Evolutionary conservation across 495 filamentous ascomycete genomes (phyloP).

Genomic region (Durotheca rogersii): DNA sequence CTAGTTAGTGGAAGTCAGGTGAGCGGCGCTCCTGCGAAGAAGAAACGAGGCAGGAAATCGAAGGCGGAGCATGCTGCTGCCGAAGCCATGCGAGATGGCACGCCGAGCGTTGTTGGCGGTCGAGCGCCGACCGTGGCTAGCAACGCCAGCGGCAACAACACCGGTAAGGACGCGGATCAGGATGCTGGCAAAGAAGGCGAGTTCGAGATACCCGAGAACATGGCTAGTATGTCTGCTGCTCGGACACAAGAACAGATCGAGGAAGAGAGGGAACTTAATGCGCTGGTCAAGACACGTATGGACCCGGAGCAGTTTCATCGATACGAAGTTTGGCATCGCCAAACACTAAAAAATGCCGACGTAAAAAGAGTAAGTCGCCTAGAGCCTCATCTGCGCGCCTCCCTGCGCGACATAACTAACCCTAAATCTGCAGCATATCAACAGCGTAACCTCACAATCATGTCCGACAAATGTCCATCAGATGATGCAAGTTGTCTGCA

Average conservation of each 20-base stretch:
- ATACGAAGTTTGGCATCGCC: conserved; percentile 71
- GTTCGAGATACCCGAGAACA: conserved; percentile 62
- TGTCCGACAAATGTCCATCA: conserved; percentile 76
- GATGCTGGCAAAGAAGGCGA: conserved; percentile 68
- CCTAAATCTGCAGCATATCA: conserved; percentile 60
- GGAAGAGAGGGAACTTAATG: conserved; percentile 63
- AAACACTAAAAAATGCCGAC: conserved; percentile 57
- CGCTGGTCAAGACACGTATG: conserved; percentile 67
- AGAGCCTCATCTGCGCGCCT: not conserved
- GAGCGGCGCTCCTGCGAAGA: conserved; percentile 53
- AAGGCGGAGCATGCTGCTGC: conserved; percentile 59
- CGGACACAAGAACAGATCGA: conserved; percentile 66
- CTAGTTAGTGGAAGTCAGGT: conserved; percentile 66
- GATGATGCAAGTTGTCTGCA: conserved; percentile 77
- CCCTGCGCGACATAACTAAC: conserved; percentile 29
- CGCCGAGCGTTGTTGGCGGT: conserved; percentile 51
- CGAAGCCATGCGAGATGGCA: conserved; percentile 31
- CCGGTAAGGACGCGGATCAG: conserved; percentile 45
- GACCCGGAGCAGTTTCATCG: conserved; percentile 66
- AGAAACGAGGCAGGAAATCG: conserved; percentile 67
- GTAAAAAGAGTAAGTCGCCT: conserved; percentile 50
- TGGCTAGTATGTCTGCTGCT: conserved; percentile 51
- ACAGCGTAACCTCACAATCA: conserved; percentile 86
- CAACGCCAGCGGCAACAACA: conserved; percentile 37
- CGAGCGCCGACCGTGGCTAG: conserved; percentile 50